phyloP scores from a whole-genome alignment of 768 basidiomycete genomes.

The Zangia roseola region DNA sequence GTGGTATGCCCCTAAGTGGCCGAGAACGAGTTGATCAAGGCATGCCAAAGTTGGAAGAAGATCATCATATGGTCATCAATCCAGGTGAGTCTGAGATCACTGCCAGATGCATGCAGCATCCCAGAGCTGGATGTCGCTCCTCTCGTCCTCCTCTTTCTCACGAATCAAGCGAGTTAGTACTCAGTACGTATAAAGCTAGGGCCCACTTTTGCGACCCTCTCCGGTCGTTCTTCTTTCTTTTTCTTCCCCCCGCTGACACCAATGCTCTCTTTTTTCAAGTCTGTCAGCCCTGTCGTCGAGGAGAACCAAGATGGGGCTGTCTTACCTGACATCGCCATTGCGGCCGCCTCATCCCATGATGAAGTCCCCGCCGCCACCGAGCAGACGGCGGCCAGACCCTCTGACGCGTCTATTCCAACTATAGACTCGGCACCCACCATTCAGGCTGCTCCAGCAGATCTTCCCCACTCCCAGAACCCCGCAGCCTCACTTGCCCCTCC shows the following conservation, averaged over 20 bases:
- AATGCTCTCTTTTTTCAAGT: conserved; percentile 30
- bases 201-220: conserved; percentile 7
- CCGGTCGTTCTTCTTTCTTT: not conserved
- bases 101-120: not conserved
- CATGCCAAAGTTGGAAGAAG: too few relatives aligned
- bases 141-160: conserved; percentile 23
- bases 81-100: not conserved
- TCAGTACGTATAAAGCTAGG: conserved; percentile 28
- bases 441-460: conserved; percentile 12
- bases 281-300: not conserved
- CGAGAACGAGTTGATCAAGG: not conserved
- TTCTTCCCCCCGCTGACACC: not conserved
- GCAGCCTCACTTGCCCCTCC: conserved; percentile 21
- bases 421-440: conserved; percentile 25
- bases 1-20: conserved; percentile 11
- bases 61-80: not conserved
- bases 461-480: conserved; percentile 20
- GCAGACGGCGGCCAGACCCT: conserved; percentile 11
- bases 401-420: conserved; percentile 20
- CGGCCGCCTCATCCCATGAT: conserved; percentile 1
- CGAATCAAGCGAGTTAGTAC: conserved; percentile 19
- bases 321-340: conserved; percentile 4
- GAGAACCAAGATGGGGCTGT: not conserved
- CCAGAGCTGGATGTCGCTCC: not conserved
- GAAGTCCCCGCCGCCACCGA: not conserved